These are phyloP conservation scores for Phytopythium helicoides DNA, from an alignment of 352 stramenopile species.

Conservation along the genomic window DNA sequence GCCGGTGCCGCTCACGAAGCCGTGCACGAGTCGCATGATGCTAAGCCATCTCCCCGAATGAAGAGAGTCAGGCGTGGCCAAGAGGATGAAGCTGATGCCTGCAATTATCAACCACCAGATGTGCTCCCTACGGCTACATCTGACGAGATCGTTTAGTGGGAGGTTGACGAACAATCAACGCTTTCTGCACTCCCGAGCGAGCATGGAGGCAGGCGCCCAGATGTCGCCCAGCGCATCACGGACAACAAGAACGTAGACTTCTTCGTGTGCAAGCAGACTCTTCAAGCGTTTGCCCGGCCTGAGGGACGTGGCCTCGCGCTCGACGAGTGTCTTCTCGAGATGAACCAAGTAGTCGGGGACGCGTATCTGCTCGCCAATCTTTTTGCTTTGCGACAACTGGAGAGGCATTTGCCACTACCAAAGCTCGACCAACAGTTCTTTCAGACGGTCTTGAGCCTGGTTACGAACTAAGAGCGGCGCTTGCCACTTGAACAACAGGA, in stretches of 20 bases:
- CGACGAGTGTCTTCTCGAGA: not conserved
- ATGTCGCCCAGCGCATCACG: not conserved
- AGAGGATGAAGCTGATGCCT: no score
- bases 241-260: not conserved
- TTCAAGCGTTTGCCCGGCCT: not conserved
- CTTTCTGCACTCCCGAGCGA: no score
- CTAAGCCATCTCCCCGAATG: no score
- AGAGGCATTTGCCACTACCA: not conserved
- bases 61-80: no score
- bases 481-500: not conserved
- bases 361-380: not conserved
- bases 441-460: not conserved
- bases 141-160: no score
- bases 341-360: not conserved
- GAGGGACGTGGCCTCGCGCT: not conserved
- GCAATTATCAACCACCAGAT: no score
- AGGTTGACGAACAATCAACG: no score
- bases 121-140: no score
- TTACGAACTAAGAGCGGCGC: not conserved
- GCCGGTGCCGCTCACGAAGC: no score
- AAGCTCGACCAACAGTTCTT: not conserved
- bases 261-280: not conserved
- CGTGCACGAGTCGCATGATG: no score
- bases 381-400: not conserved
- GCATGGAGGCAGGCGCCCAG: not conserved